A percentile compares a stretch with the other conserved stretches of the same genome.
Evolutionary conservation across 2,329 filamentous ascomycete genomes (phyloP).

Genomic region (Stagonosporopsis tanaceti): DNA sequence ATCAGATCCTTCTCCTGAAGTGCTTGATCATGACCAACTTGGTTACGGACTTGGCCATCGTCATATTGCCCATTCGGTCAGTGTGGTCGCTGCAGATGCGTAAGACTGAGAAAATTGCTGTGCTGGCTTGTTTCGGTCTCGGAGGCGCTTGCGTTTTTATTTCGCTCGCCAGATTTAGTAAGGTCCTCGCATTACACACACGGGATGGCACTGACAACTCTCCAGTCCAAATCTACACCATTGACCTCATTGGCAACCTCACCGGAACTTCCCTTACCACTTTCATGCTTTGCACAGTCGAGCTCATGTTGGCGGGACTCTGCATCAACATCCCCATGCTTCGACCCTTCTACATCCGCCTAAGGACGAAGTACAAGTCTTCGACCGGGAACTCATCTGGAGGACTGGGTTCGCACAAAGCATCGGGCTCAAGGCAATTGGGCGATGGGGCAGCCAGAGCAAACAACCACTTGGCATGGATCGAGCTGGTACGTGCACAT

Average conservation of each 20-base stretch:
- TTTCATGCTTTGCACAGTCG: conserved; percentile 34
- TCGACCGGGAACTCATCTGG: conserved; percentile 5
- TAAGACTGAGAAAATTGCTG: conserved; percentile 34
- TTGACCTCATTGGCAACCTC: conserved; percentile 31
- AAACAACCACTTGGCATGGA: conserved; percentile 31
- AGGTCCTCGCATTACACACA: not conserved
- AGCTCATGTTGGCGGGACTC: conserved; percentile 33
- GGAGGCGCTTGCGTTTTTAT: conserved; percentile 30
- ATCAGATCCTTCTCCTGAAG: conserved; percentile 31
- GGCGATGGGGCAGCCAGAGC: conserved; percentile 13
- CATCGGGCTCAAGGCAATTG: conserved; percentile 12
- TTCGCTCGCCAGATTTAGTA: conserved; percentile 31
- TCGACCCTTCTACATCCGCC: conserved; percentile 31
- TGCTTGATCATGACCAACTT: conserved; percentile 30
- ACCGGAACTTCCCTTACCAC: conserved; percentile 33
- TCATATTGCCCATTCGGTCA: conserved; percentile 23
- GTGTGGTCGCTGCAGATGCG: conserved; percentile 35
- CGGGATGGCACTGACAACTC: not conserved
- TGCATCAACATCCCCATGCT: conserved; percentile 38
- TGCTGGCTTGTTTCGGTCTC: conserved; percentile 31
- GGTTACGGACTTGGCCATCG: conserved; percentile 28
- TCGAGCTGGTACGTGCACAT: conserved; percentile 28
- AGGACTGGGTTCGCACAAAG: conserved; percentile 5
- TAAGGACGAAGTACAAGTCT: conserved; percentile 30
- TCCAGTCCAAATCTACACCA: conserved; percentile 21